Base-by-base conservation (phyloP, 495 filamentous ascomycete genomes). In the Daldinia loculata region DNA sequence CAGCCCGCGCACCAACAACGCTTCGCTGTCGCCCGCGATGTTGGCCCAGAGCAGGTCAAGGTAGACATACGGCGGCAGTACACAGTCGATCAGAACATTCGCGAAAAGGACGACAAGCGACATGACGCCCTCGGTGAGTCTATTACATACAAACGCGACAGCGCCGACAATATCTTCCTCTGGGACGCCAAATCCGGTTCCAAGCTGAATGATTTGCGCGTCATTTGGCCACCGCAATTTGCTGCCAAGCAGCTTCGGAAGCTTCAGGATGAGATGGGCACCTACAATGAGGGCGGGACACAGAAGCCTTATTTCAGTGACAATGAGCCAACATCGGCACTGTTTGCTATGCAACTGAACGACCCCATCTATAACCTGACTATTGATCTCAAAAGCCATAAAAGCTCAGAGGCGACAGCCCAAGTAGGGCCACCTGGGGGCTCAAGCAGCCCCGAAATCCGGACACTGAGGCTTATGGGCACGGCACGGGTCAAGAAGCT, bases 1-100 rank as follows among this genome's bases (percentile, higher is more conserved):
- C 74, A 77, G 55, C 78, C 80, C 1, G 61, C 74, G 0, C 80
- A 82, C 63, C 80, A 82, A 34, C 78, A 80, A 34, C 61, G 60
- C 29, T 82, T 82, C 43, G 67, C 72, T 3, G 52, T 66, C 2
- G 75, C 43, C 58, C 53, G 56, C 17, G 32, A 51, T 14, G 39
- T 78, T 4, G 19, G 50, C 38, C 36, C n/a, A 24, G 11, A 24
- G 1, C 22, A 66, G 26, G 53, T 53, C 15, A 62, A 48, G 8
- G n/a, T 66, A 30, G 53, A 69, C 26, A 69, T 70, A 15, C 56
- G 64, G 39, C 52, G 57, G 17, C 61, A 66, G 30, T 69, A 64
- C 51, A 73, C 71, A 27, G 65, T 74, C 52, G 61, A 57, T 8
- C 56, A 19, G 59, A 17, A 3, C 68, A 71, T 29, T 24, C 61